phyloP scores from a whole-genome alignment of 352 stramenopile species.

The Phytophthora tubulina region DNA sequence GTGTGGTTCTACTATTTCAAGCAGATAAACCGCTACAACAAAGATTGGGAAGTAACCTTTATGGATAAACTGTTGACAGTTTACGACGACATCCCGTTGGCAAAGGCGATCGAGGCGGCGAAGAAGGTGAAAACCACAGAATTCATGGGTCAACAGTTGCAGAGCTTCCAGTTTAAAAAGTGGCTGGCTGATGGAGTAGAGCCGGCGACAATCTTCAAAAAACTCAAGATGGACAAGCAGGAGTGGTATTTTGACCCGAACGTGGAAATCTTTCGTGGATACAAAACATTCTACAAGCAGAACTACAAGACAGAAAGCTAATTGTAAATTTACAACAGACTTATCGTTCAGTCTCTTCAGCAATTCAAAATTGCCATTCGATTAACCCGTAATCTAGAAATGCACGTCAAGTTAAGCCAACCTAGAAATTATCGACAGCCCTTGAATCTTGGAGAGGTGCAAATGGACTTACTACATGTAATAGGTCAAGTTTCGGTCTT shows the following conservation, averaged over 20 bases:
- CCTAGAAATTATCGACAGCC: no score
- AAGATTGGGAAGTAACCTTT: not conserved
- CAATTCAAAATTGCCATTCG: no score
- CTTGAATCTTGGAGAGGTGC: no score
- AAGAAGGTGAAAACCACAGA: not conserved
- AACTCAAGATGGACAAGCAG: not conserved
- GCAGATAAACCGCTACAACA: not conserved
- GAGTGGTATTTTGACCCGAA: not conserved
- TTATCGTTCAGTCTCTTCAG: not conserved
- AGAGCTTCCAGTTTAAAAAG: conserved; percentile 7
- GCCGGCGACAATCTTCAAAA: not conserved
- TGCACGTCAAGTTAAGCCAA: no score
- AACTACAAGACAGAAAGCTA: not conserved
- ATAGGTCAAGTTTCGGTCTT: no score
- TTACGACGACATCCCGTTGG: conserved; percentile 8
- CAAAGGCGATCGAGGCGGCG: conserved; percentile 8
- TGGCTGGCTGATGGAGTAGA: not conserved
- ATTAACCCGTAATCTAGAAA: no score
- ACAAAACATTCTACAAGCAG: conserved; percentile 5
- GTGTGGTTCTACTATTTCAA: conserved; percentile 18
- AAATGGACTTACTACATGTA: no score
- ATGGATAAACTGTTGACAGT: conserved; percentile 7
- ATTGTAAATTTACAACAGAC: not conserved
- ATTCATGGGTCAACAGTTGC: not conserved
- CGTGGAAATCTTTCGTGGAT: not conserved